Evolutionary conservation across 192 early-diverging fungal species (phyloP).

Genomic region (Coemansia guatemalensis): DNA sequence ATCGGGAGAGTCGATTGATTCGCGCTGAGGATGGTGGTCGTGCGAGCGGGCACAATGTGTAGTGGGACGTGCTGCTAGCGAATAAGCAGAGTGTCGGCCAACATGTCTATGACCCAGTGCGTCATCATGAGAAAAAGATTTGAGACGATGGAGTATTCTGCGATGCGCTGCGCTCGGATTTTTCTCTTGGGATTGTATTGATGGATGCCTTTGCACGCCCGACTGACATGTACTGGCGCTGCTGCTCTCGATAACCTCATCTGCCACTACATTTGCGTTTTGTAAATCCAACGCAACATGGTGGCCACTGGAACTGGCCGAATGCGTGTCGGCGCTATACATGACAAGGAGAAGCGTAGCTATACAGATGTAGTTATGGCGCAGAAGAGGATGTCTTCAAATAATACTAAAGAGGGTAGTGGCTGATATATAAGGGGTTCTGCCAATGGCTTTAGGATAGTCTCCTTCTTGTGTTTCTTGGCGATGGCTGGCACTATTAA

Average conservation of each 20-base stretch:
- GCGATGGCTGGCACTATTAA: too few species aligned
- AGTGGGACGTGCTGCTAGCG: constrained; percentile 9
- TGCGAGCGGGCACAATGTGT: constrained; percentile 8
- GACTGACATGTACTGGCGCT: background rate
- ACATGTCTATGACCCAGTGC: constrained; percentile 7
- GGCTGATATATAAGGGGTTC: too few species aligned
- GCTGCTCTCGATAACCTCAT: background rate
- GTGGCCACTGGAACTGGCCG: background rate
- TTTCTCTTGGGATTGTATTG: background rate
- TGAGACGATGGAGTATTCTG: constrained; percentile 1
- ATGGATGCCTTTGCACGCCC: background rate
- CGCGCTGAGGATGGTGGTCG: constrained; percentile 4
- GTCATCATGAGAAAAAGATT: constrained; percentile 42
- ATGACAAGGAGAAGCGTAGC: background rate
- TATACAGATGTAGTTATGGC: too few species aligned
- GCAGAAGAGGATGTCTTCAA: too few species aligned
- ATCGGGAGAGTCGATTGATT: constrained; percentile 31
- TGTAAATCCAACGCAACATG: background rate
- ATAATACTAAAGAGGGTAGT: too few species aligned
- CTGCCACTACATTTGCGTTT: background rate
- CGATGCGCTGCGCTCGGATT: background rate
- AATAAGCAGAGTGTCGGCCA: background rate
- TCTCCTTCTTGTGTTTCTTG: too few species aligned
- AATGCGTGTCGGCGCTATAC: background rate
- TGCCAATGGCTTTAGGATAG: too few species aligned